Conservation (phyloP, 2,329 filamentous ascomycete species). For the Clonostachys chloroleuca region DNA sequence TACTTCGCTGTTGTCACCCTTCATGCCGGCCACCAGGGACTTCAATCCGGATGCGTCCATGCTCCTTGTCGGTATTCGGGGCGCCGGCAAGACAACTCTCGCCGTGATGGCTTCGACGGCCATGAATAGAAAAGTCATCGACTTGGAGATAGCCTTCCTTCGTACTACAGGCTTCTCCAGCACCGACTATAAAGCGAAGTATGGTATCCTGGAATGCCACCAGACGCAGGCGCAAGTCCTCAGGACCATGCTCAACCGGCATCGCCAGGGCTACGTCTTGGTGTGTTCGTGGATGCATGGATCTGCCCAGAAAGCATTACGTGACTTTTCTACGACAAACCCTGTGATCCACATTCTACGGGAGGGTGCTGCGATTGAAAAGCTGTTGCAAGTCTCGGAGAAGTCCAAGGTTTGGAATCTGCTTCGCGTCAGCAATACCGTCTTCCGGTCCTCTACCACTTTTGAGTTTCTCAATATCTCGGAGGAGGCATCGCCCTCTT, state of each 20-base stretch:
- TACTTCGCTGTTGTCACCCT: too few species aligned
- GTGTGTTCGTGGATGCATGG: conserved; percentile 70
- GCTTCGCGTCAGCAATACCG: conserved; percentile 48
- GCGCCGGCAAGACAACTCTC: conserved; percentile 71
- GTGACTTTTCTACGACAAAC: conserved; percentile 58
- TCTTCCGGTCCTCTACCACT: conserved; percentile 65
- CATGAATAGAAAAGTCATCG: conserved; percentile 63
- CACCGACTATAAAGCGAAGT: conserved; percentile 56
- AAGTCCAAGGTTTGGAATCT: conserved; percentile 52
- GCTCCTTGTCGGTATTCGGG: conserved; percentile 67
- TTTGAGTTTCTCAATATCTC: conserved; percentile 75
- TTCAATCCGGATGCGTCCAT: conserved; percentile 65
- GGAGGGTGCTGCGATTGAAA: conserved; percentile 59
- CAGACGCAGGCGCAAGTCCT: conserved; percentile 59
- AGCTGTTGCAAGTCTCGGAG: conserved; percentile 54
- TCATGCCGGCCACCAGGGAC: conserved; percentile 2
- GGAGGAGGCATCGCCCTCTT: conserved; percentile 33
- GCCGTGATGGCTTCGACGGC: conserved; percentile 72
- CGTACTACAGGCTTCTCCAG: conserved; percentile 59
- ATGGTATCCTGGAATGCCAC: conserved; percentile 60
- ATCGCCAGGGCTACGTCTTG: conserved; percentile 60
- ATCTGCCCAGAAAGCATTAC: conserved; percentile 53
- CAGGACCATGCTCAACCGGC: conserved; percentile 51
- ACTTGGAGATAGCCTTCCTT: conserved; percentile 65
- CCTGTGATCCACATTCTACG: conserved; percentile 69